A percentile compares a stretch with the other conserved stretches of the same genome.
Evolutionary conservation across 768 basidiomycete genomes (phyloP).

Genomic region (Mycena venus): DNA sequence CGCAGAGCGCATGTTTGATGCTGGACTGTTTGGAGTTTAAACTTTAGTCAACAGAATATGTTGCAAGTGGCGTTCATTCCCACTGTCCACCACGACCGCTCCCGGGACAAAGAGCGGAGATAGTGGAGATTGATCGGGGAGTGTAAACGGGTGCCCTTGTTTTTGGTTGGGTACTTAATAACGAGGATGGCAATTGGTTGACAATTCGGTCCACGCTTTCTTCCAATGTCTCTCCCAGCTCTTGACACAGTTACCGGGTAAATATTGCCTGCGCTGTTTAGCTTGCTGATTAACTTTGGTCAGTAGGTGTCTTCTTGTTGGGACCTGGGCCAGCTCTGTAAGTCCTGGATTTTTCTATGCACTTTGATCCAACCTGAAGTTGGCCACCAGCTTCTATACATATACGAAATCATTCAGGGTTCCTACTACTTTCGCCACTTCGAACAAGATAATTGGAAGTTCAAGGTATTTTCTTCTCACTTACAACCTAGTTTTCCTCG

Average conservation of each 20-base stretch:
- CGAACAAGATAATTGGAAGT: slow-evolving; percentile 9
- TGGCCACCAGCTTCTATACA: not conserved
- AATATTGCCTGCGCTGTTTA: not conserved
- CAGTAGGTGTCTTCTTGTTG: slow-evolving; percentile 1
- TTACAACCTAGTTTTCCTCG: not conserved
- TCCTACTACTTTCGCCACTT: too few relatives aligned
- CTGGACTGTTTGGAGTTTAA: too few relatives aligned
- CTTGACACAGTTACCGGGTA: too few relatives aligned
- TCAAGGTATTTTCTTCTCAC: not conserved
- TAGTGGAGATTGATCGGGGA: too few relatives aligned
- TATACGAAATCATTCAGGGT: not conserved
- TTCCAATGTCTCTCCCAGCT: not conserved
- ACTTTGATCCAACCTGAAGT: not conserved
- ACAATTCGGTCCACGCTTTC: not conserved
- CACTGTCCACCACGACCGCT: too few relatives aligned
- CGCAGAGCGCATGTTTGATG: too few relatives aligned
- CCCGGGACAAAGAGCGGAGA: not conserved
- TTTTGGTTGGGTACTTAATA: not conserved
- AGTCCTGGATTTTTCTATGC: not conserved
- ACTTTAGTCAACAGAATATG: too few relatives aligned
- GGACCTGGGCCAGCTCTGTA: slow-evolving; percentile 4
- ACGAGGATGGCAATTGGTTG: not conserved
- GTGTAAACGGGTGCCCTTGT: not conserved
- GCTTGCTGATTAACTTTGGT: not conserved
- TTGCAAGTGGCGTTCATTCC: too few relatives aligned